A percentile compares a stretch with the other conserved stretches of the same genome.
These are phyloP conservation scores for Mycena epipterygia DNA, from an alignment of 768 basidiomycete genomes.

Conservation along the genomic window DNA sequence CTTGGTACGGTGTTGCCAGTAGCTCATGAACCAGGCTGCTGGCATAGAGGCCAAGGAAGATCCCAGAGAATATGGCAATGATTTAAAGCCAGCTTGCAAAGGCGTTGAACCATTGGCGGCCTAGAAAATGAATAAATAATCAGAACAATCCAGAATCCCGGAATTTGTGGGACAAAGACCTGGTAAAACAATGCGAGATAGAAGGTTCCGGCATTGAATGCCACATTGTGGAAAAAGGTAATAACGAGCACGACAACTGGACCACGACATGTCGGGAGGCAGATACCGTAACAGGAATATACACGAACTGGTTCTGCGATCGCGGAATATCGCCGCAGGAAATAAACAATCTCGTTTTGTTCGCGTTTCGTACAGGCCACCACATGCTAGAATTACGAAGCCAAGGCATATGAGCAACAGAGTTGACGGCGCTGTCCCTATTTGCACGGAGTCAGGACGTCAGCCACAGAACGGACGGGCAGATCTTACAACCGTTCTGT, in stretches of 20 bases:
- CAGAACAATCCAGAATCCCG: conserved; percentile 26
- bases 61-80: conserved; percentile 89
- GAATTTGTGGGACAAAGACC: conserved; percentile 54
- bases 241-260: conserved; percentile 76
- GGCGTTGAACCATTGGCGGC: conserved; percentile 80
- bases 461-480: conserved; percentile 3
- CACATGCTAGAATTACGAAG: conserved; percentile 64
- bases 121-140: conserved; percentile 51
- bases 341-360: conserved; percentile 81
- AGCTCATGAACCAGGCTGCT: conserved; percentile 85
- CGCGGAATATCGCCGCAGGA: conserved; percentile 72
- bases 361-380: conserved; percentile 75
- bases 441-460: conserved; percentile 33
- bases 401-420: conserved; percentile 72
- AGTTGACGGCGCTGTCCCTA: conserved; percentile 77
- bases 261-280: conserved; percentile 34
- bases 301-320: conserved; percentile 69
- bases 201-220: conserved; percentile 88
- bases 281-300: conserved; percentile 18
- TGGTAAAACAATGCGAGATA: conserved; percentile 89
- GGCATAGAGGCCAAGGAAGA: conserved; percentile 90
- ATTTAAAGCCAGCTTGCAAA: conserved; percentile 77
- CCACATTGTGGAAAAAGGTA: conserved; percentile 86
- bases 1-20: conserved; percentile 67
- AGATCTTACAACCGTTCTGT: conserved; percentile 72